Conservation (phyloP, 257 asterid species). For the Hygrophila difformis region DNA sequence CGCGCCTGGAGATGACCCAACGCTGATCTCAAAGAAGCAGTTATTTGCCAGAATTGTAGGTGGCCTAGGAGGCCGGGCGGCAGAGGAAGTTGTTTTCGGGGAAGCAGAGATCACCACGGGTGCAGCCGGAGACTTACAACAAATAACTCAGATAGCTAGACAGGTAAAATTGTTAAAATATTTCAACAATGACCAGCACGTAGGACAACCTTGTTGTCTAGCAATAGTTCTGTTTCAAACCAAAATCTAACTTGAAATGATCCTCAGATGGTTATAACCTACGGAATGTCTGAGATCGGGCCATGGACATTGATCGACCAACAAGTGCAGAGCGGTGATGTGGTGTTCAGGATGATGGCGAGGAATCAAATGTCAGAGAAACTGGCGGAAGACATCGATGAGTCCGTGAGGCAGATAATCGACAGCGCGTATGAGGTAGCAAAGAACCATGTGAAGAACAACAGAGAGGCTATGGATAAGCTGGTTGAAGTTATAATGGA, state of each 20-base stretch:
- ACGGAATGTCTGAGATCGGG: constrained; percentile 75
- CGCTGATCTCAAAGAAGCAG: constrained; percentile 43
- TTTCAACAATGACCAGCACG: no score
- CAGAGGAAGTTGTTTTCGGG: constrained; percentile 64
- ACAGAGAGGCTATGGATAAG: constrained; percentile 59
- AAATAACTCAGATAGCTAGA: constrained; percentile 50
- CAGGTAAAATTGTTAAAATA: constrained; percentile 38
- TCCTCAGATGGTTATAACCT: constrained; percentile 47
- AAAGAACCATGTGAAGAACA: constrained; percentile 38
- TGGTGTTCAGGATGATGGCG: constrained; percentile 62
- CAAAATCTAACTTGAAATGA: no score
- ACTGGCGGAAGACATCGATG: constrained; percentile 63
- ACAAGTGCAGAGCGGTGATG: constrained; percentile 49
- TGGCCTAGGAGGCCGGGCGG: constrained; percentile 69
- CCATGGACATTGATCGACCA: constrained; percentile 56
- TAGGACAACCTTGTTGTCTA: no score
- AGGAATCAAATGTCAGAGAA: constrained; percentile 71
- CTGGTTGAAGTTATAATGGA: constrained; percentile 55
- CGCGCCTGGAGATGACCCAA: constrained; percentile 48
- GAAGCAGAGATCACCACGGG: constrained; percentile 66
- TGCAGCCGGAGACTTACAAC: constrained; percentile 63
- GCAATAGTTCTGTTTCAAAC: no score
- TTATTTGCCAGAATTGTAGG: constrained; percentile 66
- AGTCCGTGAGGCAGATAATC: constrained; percentile 28
- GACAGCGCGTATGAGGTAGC: constrained; percentile 48